Evolutionary conservation across 805 yeast genomes (phyloP), one percentile per base, ranked within the genome.

Genomic region (Wickerhamiella azymoides): DNA sequence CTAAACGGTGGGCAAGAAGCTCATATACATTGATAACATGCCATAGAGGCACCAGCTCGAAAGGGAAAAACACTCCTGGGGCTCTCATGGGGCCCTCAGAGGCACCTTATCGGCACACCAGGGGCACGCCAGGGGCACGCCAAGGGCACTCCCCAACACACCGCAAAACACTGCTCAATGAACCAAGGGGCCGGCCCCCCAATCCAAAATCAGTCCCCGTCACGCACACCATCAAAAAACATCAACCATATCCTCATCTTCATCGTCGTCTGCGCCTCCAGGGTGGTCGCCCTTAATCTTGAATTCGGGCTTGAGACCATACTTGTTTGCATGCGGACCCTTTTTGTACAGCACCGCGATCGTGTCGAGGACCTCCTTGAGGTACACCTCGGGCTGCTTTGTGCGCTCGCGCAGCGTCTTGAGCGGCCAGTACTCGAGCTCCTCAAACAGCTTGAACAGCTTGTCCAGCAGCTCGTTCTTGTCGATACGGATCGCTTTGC

Each of bases 381-480:
- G 69, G 61, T 84, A 93, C 13, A 59, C 62, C 61, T 92, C 98
- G 1, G 98, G 98, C 68, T 92, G 98, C 57, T 80, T 79, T 2
- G 96, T 86, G 54, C 94, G 75, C 61, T 92, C 98, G 58, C 85
- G 81, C 50, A 92, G 69, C 35, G 96, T 96, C 64, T 86, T 86
- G 71, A 92, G 72, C 10, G 92, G 79, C 98, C 98, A 92, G 63
- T 88, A 92, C 60, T 89, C 96, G 62, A 82, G 85, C 61, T 88
- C 93, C 62, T 86, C 96, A 63, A 92, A 92, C 56, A 89, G 69
- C 54, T 81, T 74, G 75, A 92, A 92, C 54, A 92, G 67, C 53
- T 84, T 66, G 63, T 88, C 96, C 71, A 89, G 73, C 48, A 92
- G 73, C 52, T 86, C 96, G 61, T 83, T 84, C 67, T 84, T 79